phyloP scores from a whole-genome alignment of 345 rosid genomes.

The Kandelia obovata region DNA sequence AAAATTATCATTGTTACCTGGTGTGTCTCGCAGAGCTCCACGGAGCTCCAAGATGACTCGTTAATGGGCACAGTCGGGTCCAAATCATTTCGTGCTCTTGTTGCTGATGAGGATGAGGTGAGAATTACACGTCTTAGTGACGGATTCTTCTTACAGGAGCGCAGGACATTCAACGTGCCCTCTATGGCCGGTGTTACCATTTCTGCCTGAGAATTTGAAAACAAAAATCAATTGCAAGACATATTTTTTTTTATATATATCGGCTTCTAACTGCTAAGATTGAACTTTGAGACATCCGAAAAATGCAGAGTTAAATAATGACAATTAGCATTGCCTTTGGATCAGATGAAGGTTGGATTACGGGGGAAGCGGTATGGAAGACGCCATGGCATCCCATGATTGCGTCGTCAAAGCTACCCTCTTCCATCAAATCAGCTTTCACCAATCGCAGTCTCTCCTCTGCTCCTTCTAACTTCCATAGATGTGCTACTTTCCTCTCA shows the following conservation, averaged over 20 bases:
- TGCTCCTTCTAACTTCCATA: constrained; percentile 81
- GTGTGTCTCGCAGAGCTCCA: constrained; percentile 61
- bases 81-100: constrained; percentile 63
- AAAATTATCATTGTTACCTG: constrained; percentile 35
- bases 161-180: constrained; percentile 78
- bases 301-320: not conserved
- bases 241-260: not conserved
- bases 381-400: constrained; percentile 78
- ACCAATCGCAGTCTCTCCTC: constrained; percentile 72
- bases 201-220: constrained; percentile 45
- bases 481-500: constrained; percentile 63
- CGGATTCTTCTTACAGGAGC: constrained; percentile 70
- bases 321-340: constrained; percentile 53
- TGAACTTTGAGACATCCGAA: not conserved
- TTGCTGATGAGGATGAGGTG: constrained; percentile 83
- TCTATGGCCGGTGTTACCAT: constrained; percentile 73
- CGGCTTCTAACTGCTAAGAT: no score
- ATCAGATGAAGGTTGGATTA: constrained; percentile 60
- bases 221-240: not conserved
- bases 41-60: constrained; percentile 88
- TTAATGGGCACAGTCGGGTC: constrained; percentile 60
- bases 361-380: constrained; percentile 96
- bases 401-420: constrained; percentile 77
- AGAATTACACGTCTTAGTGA: constrained; percentile 67
- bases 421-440: constrained; percentile 69